Evolutionary conservation across 202 grass and related monocot species (phyloP), one percentile per base, ranked within the genome.

Genomic region (Hordeum pubiflorum): DNA sequence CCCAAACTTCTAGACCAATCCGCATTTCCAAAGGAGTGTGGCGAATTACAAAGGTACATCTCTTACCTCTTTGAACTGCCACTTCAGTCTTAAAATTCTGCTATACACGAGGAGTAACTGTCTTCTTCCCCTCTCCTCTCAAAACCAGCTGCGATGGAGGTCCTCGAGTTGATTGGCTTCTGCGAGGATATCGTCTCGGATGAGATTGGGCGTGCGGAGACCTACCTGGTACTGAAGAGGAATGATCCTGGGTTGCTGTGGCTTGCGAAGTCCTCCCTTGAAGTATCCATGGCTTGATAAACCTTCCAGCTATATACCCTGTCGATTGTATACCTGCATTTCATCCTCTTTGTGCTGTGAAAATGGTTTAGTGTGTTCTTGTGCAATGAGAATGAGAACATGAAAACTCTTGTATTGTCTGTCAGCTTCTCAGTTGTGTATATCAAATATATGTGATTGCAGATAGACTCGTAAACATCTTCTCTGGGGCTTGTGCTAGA

Each of bases 201-300:
- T 58, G 92, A 90, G 69, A 26, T 95, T 36, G 92, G 96, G 9
- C 76, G 32, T 72, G 76, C 60, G 1, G 96, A 98, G 57, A 83
- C 88, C 14, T 95, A 91, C 75, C 31, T 98, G 83, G 87, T 99
- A 26, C 59, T 99, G 89, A 99, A 90, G 84, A 95, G 96, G 77
- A 93, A 99, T 1, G 92, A 96, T 84, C 96, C 90, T 73, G 92
- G 92, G 21, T 87, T 99, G 83, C 40, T 96, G 68, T 93, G 92
- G 96, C 87, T 99, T 31, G 96, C 87, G 17, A 98, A 95, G 33
- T 91, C 92, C 48, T 98, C 89, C 32, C 88, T 98, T 40, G 96
- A 99, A 83, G 65, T 95, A 23, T 90, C 87, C 23, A 80, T 93
- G 78, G 88, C 83, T 81, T 95, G 82, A 93, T 14, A 84, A 22